Percentiles rank a stretch among this genome's conserved stretches.
Evolutionary conservation across 2,329 filamentous ascomycete species (phyloP).

Genomic region (Blastomyces emzantsi): DNA sequence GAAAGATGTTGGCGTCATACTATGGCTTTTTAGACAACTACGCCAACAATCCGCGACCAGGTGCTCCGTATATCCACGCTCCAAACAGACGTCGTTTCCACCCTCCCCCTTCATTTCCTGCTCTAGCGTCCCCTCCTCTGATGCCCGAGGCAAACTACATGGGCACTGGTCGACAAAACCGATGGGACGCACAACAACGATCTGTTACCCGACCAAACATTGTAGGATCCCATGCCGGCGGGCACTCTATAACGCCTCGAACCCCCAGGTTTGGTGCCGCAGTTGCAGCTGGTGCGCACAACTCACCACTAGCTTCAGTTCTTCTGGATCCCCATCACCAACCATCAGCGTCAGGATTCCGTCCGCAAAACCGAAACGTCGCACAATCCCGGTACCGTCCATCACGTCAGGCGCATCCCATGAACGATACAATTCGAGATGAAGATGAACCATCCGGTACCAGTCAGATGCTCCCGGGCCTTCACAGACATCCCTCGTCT

Average conservation of each 20-base stretch:
- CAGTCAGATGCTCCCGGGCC: slow-evolving; percentile 13
- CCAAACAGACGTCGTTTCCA: slow-evolving; percentile 53
- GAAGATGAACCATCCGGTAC: slow-evolving; percentile 23
- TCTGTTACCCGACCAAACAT: slow-evolving; percentile 15
- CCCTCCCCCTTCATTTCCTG: slow-evolving; percentile 66
- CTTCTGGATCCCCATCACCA: slow-evolving; percentile 42
- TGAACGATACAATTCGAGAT: slow-evolving; percentile 25
- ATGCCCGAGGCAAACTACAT: slow-evolving; percentile 2
- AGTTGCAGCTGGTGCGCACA: slow-evolving; percentile 16
- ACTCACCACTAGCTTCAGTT: slow-evolving; percentile 35
- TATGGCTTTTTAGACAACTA: slow-evolving; percentile 95
- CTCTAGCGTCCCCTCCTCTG: slow-evolving; percentile 45
- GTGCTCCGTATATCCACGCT: slow-evolving; percentile 47
- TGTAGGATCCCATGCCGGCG: slow-evolving; percentile 18
- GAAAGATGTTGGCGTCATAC: slow-evolving; percentile 97
- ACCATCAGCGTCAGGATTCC: slow-evolving; percentile 33
- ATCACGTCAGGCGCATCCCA: slow-evolving; percentile 21
- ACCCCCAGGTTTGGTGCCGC: slow-evolving; percentile 21
- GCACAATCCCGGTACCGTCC: slow-evolving; percentile 27
- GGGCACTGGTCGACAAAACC: slow-evolving; percentile 17
- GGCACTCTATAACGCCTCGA: slow-evolving; percentile 23
- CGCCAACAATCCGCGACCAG: slow-evolving; percentile 61
- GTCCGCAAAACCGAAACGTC: slow-evolving; percentile 21
- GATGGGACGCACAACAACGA: slow-evolving; percentile 21
- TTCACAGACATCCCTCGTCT: slow-evolving; percentile 17